Evolutionary conservation across 2,329 filamentous ascomycete genomes (phyloP), one percentile per base, ranked within the genome.

Genomic region (Penicillium verrucosum): DNA sequence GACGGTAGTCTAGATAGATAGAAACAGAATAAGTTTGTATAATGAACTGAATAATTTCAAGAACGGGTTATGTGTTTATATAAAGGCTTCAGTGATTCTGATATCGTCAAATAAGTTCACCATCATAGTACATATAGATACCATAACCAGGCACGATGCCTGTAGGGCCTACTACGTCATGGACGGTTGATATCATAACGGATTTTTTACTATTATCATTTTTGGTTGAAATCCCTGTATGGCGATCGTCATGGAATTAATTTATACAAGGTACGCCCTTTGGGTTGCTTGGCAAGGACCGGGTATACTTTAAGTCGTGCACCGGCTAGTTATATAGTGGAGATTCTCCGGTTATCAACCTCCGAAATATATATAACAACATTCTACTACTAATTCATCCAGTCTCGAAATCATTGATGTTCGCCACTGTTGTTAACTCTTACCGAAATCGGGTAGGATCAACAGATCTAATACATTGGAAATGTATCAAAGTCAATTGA

Each of bases 161-260:
- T 25, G 46, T n/a, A 55, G 36, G 59, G 46, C 45, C 40, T 37
- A 56, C 60, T 62, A 65, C 64, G 64, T 66, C 64, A 66, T 60
- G 25, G 32, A 8, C 14, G 23, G 37, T 60, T 63, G 62, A 64
- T 66, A 66, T 65, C 64, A 65, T 64, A 21, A 53, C 36, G 32
- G 8, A 4, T 23, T 34, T 16, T 30, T 30, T n/a, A 3, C 4
- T 30, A n/a, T 16, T 23, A n/a, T 50, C 30, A 30, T 14, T 37
- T 47, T 25, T 38, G 42, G 21, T 25, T 51, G 12, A 34, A 53
- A 61, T 59, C 48, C 60, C 46, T 53, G 51, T 29, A 58, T 16
- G 7, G 25, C 21, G 60, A 60, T 58, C 54, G 55, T 54, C 44
- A 58, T 37, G 52, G 37, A 58, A 34, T 43, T 45, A 42, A 47